Evolutionary conservation across 1,284 basidiomycete species (phyloP).

Genomic region (Sporisorium graminicola): DNA sequence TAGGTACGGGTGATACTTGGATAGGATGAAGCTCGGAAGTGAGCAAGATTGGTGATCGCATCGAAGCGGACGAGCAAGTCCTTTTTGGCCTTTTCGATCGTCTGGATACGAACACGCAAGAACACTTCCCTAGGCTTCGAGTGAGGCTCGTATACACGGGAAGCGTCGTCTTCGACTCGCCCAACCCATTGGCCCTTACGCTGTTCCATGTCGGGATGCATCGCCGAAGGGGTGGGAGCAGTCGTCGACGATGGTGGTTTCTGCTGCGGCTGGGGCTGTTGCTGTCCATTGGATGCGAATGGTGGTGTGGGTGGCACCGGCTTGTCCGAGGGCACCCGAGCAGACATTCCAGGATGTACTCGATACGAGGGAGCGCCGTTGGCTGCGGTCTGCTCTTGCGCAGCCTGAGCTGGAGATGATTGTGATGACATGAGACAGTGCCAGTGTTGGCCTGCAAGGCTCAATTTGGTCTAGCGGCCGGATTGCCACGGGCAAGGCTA

Average conservation of each 20-base stretch:
- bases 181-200: constrained; percentile 22
- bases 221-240: constrained; percentile 1
- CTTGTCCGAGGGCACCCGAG: constrained; percentile 19
- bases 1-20: constrained; percentile 55
- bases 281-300: not conserved
- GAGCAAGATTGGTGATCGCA: constrained; percentile 61
- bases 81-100: constrained; percentile 54
- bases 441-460: too few relatives aligned
- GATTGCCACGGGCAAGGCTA: not conserved
- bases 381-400: not conserved
- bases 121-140: constrained; percentile 44
- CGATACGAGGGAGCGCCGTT: constrained; percentile 21
- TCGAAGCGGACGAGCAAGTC: constrained; percentile 55
- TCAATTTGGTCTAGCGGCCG: not conserved
- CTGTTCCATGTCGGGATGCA: constrained; percentile 46
- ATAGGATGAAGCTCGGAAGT: constrained; percentile 55
- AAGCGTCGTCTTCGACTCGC: constrained; percentile 11
- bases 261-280: not conserved
- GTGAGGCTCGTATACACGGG: constrained; percentile 44
- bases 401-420: constrained; percentile 9
- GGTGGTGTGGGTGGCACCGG: constrained; percentile 34
- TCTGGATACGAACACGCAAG: constrained; percentile 41
- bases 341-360: constrained; percentile 21
- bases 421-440: constrained; percentile 4
- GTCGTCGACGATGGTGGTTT: not conserved